Base-by-base conservation (phyloP, 2,329 filamentous ascomycete species). In the Pyrenochaeta sp. region DNA sequence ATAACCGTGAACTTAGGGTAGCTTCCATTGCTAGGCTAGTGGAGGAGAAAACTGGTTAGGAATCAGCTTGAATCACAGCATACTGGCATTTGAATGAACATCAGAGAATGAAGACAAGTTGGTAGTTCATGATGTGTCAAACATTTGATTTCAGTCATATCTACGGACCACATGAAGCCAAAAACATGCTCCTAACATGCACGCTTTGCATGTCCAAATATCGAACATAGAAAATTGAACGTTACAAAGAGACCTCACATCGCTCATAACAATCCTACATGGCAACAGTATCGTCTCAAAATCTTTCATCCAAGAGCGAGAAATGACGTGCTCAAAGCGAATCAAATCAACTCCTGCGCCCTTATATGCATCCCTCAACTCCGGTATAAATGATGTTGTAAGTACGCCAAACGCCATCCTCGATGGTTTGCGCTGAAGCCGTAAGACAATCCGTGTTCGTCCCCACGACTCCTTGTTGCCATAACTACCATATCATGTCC, bases 301-400 rank as follows among this genome's bases (percentile, higher is more conserved):
- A 44, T 44, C 4, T 44, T 44, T n/a, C 40, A 25, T 44, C 40
- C 13, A 39, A 19, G 15, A 19, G 36, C 36, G 13, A 5, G 36
- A 19, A 3, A 39, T 19, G 36, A 39, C 27, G 28, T 34, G 25
- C 15, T 44, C 42, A n/a, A 25, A 12, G 5, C 15, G 28, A 19
- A 2, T 22, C 22, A 9, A 22, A 15, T 15, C 28, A 32, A 32
- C 27, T 8, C 24, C 28, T 32, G 44, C 44, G 44, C 27, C 25
- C 27, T 32, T 10, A 22, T 47, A 32, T 47, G 44, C 44, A 47
- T 50, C 47, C 34, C 34, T 50, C 47, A 40, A 39, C 32, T 37
- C 47, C 24, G 50, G 51, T 58, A 58, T 58, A 58, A 50, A 54
- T 61, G 50, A 54, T 61, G 50, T 52, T 54, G 44, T 34, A 50